Evolutionary conservation across 2,329 filamentous ascomycete genomes (phyloP).

Genomic region (Cercospora nicotianae): DNA sequence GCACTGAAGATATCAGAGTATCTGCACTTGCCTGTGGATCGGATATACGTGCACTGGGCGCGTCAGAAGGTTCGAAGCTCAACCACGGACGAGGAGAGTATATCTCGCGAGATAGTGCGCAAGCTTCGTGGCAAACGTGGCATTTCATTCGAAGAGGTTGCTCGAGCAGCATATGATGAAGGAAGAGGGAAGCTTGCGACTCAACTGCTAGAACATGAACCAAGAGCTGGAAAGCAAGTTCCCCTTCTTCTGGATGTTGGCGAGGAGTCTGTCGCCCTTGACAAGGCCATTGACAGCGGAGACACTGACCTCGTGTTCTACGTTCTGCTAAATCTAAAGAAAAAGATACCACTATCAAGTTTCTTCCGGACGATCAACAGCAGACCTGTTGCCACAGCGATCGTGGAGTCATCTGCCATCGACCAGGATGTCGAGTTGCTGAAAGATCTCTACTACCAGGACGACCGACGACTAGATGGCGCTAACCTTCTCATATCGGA

Average conservation of each 20-base stretch:
- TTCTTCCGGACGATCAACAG: slow-evolving; percentile 92
- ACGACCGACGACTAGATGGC: slow-evolving; percentile 85
- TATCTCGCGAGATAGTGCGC: slow-evolving; percentile 82
- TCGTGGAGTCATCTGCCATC: slow-evolving; percentile 81
- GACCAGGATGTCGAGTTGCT: slow-evolving; percentile 78
- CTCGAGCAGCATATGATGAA: slow-evolving; percentile 89
- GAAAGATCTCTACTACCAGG: slow-evolving; percentile 97
- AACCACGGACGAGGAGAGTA: slow-evolving; percentile 79
- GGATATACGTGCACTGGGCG: slow-evolving; percentile 96
- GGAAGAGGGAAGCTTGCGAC: slow-evolving; percentile 86
- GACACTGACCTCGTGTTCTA: slow-evolving; percentile 92
- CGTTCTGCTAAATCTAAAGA: slow-evolving; percentile 83
- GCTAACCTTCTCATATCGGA: slow-evolving; percentile 85
- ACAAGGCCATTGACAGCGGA: slow-evolving; percentile 94
- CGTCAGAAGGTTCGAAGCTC: slow-evolving; percentile 88
- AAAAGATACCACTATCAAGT: slow-evolving; percentile 81
- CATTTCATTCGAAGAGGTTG: slow-evolving; percentile 94
- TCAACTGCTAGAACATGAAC: slow-evolving; percentile 87
- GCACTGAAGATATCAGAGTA: slow-evolving; percentile 87
- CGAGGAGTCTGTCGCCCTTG: slow-evolving; percentile 88
- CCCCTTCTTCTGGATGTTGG: slow-evolving; percentile 92
- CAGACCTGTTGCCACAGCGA: slow-evolving; percentile 78
- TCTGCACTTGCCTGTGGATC: slow-evolving; percentile 78
- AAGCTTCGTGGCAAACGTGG: slow-evolving; percentile 84
- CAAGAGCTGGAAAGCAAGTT: slow-evolving; percentile 91